phyloP scores from a whole-genome alignment of 495 filamentous ascomycete species.

The Xylona heveae region DNA sequence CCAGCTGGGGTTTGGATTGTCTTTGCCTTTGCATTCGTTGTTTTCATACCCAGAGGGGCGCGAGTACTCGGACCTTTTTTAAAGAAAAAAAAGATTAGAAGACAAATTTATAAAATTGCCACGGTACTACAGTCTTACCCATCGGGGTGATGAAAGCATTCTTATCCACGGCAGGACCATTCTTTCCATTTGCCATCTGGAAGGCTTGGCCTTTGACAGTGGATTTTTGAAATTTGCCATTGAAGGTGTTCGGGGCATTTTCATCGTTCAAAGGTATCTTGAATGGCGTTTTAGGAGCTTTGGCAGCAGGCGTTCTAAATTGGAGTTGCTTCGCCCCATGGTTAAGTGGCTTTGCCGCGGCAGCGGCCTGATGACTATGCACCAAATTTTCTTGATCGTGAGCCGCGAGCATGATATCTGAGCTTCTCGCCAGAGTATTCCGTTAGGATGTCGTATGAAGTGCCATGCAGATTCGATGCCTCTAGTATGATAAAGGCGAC shows the following conservation, averaged over 20 bases:
- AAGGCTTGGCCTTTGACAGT: constrained; percentile 51
- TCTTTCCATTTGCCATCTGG: constrained; percentile 36
- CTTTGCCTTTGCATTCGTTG: constrained; percentile 79
- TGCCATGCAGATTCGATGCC: too few species aligned
- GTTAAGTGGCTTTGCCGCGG: constrained; percentile 62
- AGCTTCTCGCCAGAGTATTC: too few species aligned
- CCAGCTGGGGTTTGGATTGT: constrained; percentile 40
- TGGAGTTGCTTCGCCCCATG: constrained; percentile 36
- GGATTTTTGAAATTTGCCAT: too few species aligned
- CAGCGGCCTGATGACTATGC: constrained; percentile 50
- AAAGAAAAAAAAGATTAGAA: background rate
- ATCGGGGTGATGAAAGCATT: constrained; percentile 64
- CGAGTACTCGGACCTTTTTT: constrained; percentile 41
- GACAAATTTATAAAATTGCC: background rate
- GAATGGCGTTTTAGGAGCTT: constrained; percentile 65
- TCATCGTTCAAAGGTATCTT: constrained; percentile 75
- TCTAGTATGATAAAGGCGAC: too few species aligned
- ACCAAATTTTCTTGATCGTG: constrained; percentile 82
- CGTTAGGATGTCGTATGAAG: too few species aligned
- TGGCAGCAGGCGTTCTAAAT: constrained; percentile 60
- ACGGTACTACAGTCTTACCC: constrained; percentile 26
- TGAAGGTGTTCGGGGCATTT: constrained; percentile 39
- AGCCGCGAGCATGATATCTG: constrained; percentile 46
- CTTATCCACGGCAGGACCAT: constrained; percentile 27
- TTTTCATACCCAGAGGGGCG: constrained; percentile 78